These are phyloP conservation scores for Coemansia sp. DNA, from an alignment of 192 early-diverging fungal species.

Conservation along the genomic window DNA sequence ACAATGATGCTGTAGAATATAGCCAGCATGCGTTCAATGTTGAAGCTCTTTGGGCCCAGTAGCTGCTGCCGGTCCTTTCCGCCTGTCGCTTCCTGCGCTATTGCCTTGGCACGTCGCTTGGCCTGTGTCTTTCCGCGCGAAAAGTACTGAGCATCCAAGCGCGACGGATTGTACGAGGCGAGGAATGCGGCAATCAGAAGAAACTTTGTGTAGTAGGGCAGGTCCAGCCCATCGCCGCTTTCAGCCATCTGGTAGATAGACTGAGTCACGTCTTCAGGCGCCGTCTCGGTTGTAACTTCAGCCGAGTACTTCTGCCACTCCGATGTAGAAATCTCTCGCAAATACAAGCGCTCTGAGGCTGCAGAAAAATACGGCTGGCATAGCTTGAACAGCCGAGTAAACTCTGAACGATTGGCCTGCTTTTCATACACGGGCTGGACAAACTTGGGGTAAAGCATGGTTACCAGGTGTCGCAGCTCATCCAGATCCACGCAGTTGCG, in stretches of 20 bases:
- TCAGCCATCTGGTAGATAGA: conserved; percentile 50
- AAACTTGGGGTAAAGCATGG: conserved; percentile 82
- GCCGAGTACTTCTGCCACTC: conserved; percentile 67
- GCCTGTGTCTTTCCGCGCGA: conserved; percentile 52
- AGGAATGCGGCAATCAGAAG: conserved; percentile 85
- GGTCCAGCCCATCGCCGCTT: conserved; percentile 57
- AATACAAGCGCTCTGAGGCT: conserved; percentile 79
- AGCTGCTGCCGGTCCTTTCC: conserved; percentile 75
- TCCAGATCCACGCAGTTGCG: conserved; percentile 79
- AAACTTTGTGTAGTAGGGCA: conserved; percentile 90
- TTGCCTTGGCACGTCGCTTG: conserved; percentile 42
- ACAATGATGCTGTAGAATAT: conserved; percentile 91
- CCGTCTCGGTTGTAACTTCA: conserved; percentile 36
- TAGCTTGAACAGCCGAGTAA: conserved; percentile 68
- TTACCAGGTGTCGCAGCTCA: conserved; percentile 80
- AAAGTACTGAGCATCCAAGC: conserved; percentile 86
- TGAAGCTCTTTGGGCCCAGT: conserved; percentile 88
- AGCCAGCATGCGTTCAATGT: conserved; percentile 93
- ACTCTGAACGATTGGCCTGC: conserved; percentile 64
- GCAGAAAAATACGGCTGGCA: conserved; percentile 79
- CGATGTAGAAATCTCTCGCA: conserved; percentile 85
- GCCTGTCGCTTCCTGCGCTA: conserved; percentile 48
- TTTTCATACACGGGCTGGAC: conserved; percentile 79
- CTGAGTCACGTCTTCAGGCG: conserved; percentile 40
- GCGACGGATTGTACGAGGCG: conserved; percentile 90